Conservation (phyloP, 2,329 filamentous ascomycete species). For the Cryphonectria carpinicola region DNA sequence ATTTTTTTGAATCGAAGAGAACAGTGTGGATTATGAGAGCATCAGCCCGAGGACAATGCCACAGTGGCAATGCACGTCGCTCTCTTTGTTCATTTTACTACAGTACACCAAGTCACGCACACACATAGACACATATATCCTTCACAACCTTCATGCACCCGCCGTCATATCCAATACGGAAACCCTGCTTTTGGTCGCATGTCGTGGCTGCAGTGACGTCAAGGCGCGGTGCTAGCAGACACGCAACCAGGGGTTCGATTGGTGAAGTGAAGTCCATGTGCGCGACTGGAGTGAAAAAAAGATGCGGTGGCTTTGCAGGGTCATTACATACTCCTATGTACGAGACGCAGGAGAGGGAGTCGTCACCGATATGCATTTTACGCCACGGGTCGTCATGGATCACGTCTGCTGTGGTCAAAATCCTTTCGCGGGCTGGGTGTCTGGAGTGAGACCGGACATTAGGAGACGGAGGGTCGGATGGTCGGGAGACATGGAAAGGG, state of each 20-base stretch:
- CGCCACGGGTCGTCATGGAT: background rate
- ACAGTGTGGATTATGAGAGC: background rate
- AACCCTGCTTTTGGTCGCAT: background rate
- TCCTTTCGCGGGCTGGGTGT: background rate
- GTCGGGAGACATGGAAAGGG: background rate
- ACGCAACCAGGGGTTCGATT: background rate
- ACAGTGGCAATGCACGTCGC: background rate
- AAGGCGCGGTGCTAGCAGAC: slow-evolving; percentile 2
- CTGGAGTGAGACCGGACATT: background rate
- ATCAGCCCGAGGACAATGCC: background rate
- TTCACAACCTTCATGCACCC: too few species aligned
- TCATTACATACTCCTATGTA: background rate
- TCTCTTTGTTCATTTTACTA: background rate
- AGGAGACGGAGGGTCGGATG: slow-evolving; percentile 6
- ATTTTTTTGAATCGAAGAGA: background rate
- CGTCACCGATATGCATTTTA: background rate
- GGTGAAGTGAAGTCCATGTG: background rate
- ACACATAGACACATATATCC: background rate
- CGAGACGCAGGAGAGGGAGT: background rate
- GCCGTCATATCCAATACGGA: background rate
- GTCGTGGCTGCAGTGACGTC: slow-evolving; percentile 8
- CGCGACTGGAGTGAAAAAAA: background rate
- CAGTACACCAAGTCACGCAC: background rate
- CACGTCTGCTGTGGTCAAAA: background rate
- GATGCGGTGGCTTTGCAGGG: background rate